Evolutionary conservation across 108 stramenopile genomes (phyloP), one percentile per base, ranked within the genome.

Genomic region (Nitzschia sp.): DNA sequence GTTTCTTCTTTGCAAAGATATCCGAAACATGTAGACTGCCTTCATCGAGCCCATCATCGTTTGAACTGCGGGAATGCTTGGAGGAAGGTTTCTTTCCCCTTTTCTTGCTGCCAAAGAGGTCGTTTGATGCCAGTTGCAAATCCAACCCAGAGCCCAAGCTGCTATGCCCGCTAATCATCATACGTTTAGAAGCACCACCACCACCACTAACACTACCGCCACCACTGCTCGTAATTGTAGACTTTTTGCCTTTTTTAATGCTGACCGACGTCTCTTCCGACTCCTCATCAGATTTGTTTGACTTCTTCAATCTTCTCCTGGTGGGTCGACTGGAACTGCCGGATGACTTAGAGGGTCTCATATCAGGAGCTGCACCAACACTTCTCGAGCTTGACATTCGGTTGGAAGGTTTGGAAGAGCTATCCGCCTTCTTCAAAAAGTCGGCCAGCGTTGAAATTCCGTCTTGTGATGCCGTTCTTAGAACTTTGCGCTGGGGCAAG

Each of bases 91-190:
- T 62, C 9, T 42, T 41, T 26, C 61, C 61, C 44, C 61, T 43
- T 37, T 38, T 58, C 38, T 58, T 58, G 2, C 15, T 46, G 1
- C 43, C 24, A 44, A 62, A n/a, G 2, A 21, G 43, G 20, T 37
- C 43, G 44, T 46, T 62, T 10, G 61, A 62, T 20, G 61, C 61
- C 10, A 42, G 2, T 20, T 62, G 61, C 24, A 62, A 62, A 38
- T 62, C 61, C 41, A 62, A 62, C 11, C 61, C 61, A 20, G 61
- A 62, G 7, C 61, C 61, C 15, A 62, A 22, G 24, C 61, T 62
- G 22, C 21, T 46, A 24, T 62, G 61, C 5, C 61, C 61, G 2
- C 37, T 46, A 1, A 37, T 40, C 37, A 40, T 58, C 14, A 34
- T 3, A 5, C 29, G 29, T 34, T 34, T 34, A 34, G 29, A 34